Evolutionary conservation across 192 early-diverging fungal species (phyloP), one percentile per base, ranked within the genome.

Genomic region (Rhizophagus prolifer): DNA sequence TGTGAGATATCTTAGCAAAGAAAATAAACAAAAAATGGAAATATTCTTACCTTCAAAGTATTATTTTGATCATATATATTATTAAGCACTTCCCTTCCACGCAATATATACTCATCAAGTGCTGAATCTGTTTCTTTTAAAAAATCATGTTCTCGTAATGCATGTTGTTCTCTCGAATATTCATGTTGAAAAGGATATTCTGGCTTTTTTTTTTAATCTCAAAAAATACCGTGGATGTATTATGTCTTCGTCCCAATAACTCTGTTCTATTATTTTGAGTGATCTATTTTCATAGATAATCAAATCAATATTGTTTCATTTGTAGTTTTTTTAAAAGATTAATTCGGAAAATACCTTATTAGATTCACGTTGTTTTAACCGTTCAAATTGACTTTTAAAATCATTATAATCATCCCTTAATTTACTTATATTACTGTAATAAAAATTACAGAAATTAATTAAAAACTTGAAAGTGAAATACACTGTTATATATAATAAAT

Each of bases 51-150:
- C 79, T 89, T 89, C 30, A 89, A 78, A 47, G 82, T 85, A 23
- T 82, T 79, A 66, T 84, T 83, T 70, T 89, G 88, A 78, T 89
- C 84, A n/a, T 82, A 84, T 13, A 89, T 73, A 74, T 89, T 83
- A 30, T 88, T 81, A 16, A 89, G 70, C 0, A 85, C 78, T 16
- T 78, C 82, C 25, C 81, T 81, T 75, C 84, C 88, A 76, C 86
- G 85, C 23, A 82, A 72, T 68, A 89, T 82, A 81, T 86, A 86
- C 61, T 88, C 85, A 62, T 89, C 88, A 36, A 89, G 69, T 23
- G 83, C 81, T 38, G 72, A 77, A 30, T 87, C 85, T 26, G 88
- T 86, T 34, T 74, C 79, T 65, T 82, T 78, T 47, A 79, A 66
- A 84, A 89, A 89, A 21, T 80, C 68, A 21, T 81, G 74, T 28